A percentile compares a stretch with the other conserved stretches of the same genome.
Conservation (phyloP, 2,329 filamentous ascomycete genomes). For the Amauroascus niger region DNA sequence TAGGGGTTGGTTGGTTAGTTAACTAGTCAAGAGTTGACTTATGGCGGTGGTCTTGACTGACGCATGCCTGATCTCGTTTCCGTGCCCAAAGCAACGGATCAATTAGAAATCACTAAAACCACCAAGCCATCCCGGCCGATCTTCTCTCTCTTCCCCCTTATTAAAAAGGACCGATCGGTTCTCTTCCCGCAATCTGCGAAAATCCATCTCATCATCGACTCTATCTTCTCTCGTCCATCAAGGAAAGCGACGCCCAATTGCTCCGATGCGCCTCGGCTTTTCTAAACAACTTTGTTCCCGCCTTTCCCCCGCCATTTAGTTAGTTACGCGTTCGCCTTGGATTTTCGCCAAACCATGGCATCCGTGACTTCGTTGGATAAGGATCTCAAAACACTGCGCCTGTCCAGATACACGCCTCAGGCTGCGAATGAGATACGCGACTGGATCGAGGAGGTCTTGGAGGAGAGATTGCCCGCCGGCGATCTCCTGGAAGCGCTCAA, state of each 20-base stretch:
- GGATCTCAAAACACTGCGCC: conserved; percentile 84
- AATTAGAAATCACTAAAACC: too few species aligned
- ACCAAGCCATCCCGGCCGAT: background rate
- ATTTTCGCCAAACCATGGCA: conserved; percentile 62
- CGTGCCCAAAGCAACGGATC: too few species aligned
- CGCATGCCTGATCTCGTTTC: too few species aligned
- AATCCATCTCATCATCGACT: background rate
- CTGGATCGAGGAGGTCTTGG: conserved; percentile 79
- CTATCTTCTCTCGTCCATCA: background rate
- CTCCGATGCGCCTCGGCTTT: background rate
- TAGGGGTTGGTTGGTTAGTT: too few species aligned
- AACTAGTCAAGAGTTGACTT: too few species aligned
- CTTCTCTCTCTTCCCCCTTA: too few species aligned
- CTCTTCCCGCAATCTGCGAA: too few species aligned
- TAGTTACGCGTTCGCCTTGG: background rate
- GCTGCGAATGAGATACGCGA: conserved; percentile 73
- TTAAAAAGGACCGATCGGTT: too few species aligned
- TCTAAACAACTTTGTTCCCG: background rate
- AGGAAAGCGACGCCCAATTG: background rate
- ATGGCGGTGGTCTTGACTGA: too few species aligned
- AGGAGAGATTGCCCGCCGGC: conserved; percentile 57
- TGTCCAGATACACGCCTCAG: conserved; percentile 84
- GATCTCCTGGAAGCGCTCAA: conserved; percentile 81
- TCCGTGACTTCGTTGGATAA: conserved; percentile 89
- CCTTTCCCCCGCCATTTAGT: background rate